Base-by-base conservation (phyloP, 2,329 filamentous ascomycete genomes). In the Calonectria montana region DNA sequence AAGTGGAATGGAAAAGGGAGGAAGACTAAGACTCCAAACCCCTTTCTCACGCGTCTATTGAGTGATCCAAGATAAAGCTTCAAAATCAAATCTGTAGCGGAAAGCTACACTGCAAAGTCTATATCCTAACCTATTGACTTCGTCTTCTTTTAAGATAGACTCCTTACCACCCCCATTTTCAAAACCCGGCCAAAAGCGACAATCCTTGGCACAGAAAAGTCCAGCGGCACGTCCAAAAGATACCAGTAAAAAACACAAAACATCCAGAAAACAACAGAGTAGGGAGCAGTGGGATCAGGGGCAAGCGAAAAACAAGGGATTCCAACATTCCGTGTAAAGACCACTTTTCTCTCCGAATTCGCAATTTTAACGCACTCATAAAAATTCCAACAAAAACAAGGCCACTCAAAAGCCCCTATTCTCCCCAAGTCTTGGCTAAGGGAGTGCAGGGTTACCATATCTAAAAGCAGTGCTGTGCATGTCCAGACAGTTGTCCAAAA, bases 61-160 rank as follows among this genome's bases (percentile, higher is more conserved):
- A 55, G 59, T 61, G 50, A 53, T 59, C 37, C 27, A 73, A 63
- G 66, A 64, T 68, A 48, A 53, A 69, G 48, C 41, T 37, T 50
- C 63, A 67, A 61, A 48, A 70, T 13, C 15, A 41, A 72, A 23
- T 57, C 53, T 43, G 35, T 37, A 67, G 57, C 29, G 50, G 48
- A 62, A 67, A 76, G 53, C 67, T 27, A 71, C 29, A 47, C 53
- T 67, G 59, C 74, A 70, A 65, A 72, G 67, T 78, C 76, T 77
- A 74, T 74, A 78, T 73, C 68, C 57, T 69, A 77, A 73, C 68
- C 57, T 67, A 63, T 55, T 72, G 65, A 73, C 70, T 70, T 76
- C 55, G 45, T 75, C 77, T 76, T 75, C 66, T 65, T 67, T 70
- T 71, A 75, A 61, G 43, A 68, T 59, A 70, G 69, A 78, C 71